A percentile compares a stretch with the other conserved stretches of the same genome.
phyloP scores from a whole-genome alignment of 2,329 filamentous ascomycete genomes.

The Arthrinium puccinioides region DNA sequence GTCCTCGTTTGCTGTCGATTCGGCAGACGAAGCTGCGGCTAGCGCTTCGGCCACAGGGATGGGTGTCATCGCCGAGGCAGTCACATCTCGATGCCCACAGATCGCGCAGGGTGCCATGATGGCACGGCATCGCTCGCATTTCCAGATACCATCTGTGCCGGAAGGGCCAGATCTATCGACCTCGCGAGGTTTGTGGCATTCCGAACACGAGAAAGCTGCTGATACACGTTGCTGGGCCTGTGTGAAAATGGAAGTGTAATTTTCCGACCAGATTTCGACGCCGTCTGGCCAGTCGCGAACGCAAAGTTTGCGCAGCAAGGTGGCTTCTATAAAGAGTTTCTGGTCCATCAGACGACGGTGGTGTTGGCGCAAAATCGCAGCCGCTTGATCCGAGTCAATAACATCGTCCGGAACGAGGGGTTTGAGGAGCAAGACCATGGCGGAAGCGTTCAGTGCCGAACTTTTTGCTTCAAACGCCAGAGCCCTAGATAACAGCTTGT shows the following conservation, averaged over 20 bases:
- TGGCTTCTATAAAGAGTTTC: constrained; percentile 52
- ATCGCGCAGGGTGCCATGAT: constrained; percentile 51
- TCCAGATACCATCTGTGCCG: constrained; percentile 41
- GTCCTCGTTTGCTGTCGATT: constrained; percentile 6
- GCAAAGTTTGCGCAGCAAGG: constrained; percentile 54
- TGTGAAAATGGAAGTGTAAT: constrained; percentile 46
- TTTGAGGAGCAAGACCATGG: constrained; percentile 52
- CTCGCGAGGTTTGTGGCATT: constrained; percentile 50
- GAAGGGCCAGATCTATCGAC: constrained; percentile 36
- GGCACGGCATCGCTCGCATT: constrained; percentile 47
- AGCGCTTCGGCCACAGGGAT: constrained; percentile 16
- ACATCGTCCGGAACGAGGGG: constrained; percentile 47
- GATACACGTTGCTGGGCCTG: constrained; percentile 48
- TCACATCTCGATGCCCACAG: constrained; percentile 45
- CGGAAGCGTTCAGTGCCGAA: constrained; percentile 51
- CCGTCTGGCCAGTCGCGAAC: constrained; percentile 47
- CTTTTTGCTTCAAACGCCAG: constrained; percentile 49
- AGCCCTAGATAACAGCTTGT: constrained; percentile 43
- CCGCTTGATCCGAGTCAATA: constrained; percentile 48
- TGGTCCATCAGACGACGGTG: constrained; percentile 53
- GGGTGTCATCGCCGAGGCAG: constrained; percentile 26
- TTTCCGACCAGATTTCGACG: constrained; percentile 44
- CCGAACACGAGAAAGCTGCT: constrained; percentile 45
- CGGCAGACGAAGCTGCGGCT: constrained; percentile 3
- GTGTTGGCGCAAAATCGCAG: constrained; percentile 50